Evolutionary conservation across 1,284 basidiomycete genomes (phyloP).

Genomic region (Ceratobasidium sp.): DNA sequence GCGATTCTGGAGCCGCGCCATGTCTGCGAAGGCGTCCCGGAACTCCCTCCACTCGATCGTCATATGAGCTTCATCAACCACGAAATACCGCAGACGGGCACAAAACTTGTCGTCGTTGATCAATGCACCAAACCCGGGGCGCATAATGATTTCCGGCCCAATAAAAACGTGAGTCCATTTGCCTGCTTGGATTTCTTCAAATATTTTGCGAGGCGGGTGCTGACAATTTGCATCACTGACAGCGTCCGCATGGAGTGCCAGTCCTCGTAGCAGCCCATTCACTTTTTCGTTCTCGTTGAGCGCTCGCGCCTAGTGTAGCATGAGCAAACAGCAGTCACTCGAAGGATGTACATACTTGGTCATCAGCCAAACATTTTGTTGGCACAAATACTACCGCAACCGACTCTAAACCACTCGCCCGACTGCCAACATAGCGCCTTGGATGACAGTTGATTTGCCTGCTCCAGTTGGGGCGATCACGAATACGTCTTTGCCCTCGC

Average conservation of each 20-base stretch:
- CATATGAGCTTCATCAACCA: not conserved
- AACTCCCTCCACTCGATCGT: not conserved
- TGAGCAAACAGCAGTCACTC: too few species aligned
- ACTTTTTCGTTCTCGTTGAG: too few species aligned
- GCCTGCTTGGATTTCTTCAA: not conserved
- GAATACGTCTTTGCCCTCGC: too few species aligned
- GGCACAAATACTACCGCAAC: too few species aligned
- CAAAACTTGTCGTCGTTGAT: not conserved
- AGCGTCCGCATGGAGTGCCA: not conserved
- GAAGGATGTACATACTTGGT: too few species aligned
- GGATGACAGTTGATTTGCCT: too few species aligned
- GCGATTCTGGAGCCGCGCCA: constrained; percentile 2
- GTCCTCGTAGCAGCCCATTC: constrained; percentile 1
- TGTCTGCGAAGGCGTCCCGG: not conserved
- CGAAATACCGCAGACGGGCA: not conserved
- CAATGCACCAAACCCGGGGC: not conserved
- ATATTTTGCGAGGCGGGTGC: not conserved
- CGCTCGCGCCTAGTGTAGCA: too few species aligned
- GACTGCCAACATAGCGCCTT: too few species aligned
- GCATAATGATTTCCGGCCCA: not conserved
- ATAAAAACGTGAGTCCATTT: not conserved
- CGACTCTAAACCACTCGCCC: too few species aligned
- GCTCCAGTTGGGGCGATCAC: too few species aligned
- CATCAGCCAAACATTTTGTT: too few species aligned
- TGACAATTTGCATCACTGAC: not conserved